Base-by-base conservation (phyloP, 495 filamentous ascomycete species). In the Cenococcum geophilum region DNA sequence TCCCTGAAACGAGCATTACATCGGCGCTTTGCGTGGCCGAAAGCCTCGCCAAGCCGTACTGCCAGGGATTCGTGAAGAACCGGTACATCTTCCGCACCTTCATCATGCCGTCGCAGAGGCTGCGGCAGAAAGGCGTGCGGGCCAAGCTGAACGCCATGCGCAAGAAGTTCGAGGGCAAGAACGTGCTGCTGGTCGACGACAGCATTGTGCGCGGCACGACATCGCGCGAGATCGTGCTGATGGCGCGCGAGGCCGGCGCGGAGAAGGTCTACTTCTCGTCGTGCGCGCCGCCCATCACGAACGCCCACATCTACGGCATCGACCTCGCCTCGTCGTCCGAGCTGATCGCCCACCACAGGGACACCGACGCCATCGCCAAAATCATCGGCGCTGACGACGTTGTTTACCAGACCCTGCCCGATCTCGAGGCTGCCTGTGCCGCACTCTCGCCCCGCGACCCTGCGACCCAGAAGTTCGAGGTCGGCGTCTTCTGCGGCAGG, bases 61-160 rank as follows among this genome's bases (percentile, higher is more conserved):
- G 82, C 60, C 89, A 90, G 66, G 89, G 82, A 11, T 92, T 96
- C 64, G 86, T 96, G 60, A 97, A 96, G 81, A 97, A 97, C 74
- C 84, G 92, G 53, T 97, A 97, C 73, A 89, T 97, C 52, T 95
- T 92, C 80, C 86, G 92, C 37, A 96, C 92, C 0, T 97, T 96
- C 73, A 96, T 97, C 71, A 91, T 96, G 86, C 91, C 91, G 9
- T 86, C 85, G 35, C 92, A 97, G 72, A 85, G 86, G 67, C 83
- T 86, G 22, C 80, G 93, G 5, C 86, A 96, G 68, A 93, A 87
- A 68, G 85, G 85, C 57, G 87, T 90, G 21, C 81, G 87, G 0
- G 76, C 86, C 42, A 90, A 90, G 75, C 79, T 95, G 22, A 93
- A 87, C 68, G 85, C 90, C 55, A 95, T 95, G 78, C 83, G 86